phyloP scores from a whole-genome alignment of 108 stramenopile genomes.

The Mediolabrus comicus region DNA sequence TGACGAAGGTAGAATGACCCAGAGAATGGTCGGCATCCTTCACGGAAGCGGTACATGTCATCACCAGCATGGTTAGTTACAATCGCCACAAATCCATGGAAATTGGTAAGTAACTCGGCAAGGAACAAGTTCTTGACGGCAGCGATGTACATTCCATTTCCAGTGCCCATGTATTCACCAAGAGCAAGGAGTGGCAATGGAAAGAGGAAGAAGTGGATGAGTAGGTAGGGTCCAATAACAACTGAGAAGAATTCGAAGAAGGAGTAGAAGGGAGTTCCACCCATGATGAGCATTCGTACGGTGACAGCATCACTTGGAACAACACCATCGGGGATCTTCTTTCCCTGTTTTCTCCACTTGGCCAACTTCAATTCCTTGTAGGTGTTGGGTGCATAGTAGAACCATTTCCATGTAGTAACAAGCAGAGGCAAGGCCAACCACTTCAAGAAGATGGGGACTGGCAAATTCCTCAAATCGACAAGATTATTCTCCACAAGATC shows the following conservation, averaged over 20 bases:
- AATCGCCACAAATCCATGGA: constrained; percentile 83
- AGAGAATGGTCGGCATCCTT: constrained; percentile 77
- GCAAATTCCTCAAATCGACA: constrained; percentile 54
- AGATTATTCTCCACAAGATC: constrained; percentile 89
- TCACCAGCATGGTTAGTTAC: constrained; percentile 91
- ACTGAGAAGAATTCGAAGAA: constrained; percentile 59
- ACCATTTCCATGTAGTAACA: constrained; percentile 86
- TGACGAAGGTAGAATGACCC: constrained; percentile 89
- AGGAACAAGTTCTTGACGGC: constrained; percentile 80
- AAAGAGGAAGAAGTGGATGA: constrained; percentile 71
- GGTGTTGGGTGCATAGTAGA: constrained; percentile 91
- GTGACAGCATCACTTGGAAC: constrained; percentile 72
- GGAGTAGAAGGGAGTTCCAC: constrained; percentile 60
- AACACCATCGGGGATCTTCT: constrained; percentile 59
- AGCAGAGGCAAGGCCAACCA: constrained; percentile 56
- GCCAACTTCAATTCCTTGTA: constrained; percentile 88
- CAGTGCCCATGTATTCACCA: constrained; percentile 49
- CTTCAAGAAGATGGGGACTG: constrained; percentile 57
- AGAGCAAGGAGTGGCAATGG: constrained; percentile 60
- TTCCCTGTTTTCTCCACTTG: constrained; percentile 54
- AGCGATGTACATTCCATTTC: constrained; percentile 52
- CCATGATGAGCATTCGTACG: constrained; percentile 48
- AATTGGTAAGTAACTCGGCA: constrained; percentile 84
- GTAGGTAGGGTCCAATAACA: constrained; percentile 73
- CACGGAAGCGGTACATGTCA: constrained; percentile 90